Evolutionary conservation across 352 stramenopile genomes (phyloP).

Genomic region (Phytophthora palmivora): DNA sequence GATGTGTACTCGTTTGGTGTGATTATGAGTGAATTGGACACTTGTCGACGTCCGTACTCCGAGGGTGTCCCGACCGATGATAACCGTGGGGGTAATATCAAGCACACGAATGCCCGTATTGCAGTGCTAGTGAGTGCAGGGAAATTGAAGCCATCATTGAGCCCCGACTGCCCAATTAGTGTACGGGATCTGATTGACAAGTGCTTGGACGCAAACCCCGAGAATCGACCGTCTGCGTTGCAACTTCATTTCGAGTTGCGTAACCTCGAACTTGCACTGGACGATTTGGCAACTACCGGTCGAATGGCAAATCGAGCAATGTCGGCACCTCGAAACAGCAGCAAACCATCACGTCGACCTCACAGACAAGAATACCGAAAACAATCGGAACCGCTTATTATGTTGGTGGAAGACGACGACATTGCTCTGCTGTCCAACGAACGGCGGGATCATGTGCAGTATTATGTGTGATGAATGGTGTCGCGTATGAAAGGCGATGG

Average conservation of each 20-base stretch:
- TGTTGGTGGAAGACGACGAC: constrained; percentile 35
- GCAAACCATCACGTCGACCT: constrained; percentile 6
- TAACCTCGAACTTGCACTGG: constrained; percentile 32
- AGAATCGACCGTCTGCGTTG: constrained; percentile 59
- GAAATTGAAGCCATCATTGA: constrained; percentile 51
- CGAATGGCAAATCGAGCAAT: constrained; percentile 9
- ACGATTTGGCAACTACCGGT: constrained; percentile 27
- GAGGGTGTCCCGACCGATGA: constrained; percentile 36
- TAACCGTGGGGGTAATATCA: constrained; percentile 28
- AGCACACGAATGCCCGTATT: constrained; percentile 55
- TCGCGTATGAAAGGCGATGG: constrained; percentile 1
- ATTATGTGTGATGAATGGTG: constrained; percentile 23
- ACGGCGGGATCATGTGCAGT: constrained; percentile 24
- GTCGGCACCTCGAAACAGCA: constrained; percentile 20
- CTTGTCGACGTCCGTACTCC: constrained; percentile 45
- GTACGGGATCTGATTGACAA: constrained; percentile 52
- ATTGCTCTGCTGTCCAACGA: constrained; percentile 37
- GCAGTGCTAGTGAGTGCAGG: constrained; percentile 62
- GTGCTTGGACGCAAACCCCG: constrained; percentile 57
- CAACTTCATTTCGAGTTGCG: constrained; percentile 77
- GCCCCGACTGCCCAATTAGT: constrained; percentile 49
- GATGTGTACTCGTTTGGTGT: constrained; percentile 85
- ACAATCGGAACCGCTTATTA: constrained; percentile 19
- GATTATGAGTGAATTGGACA: constrained; percentile 62
- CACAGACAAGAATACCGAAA: constrained; percentile 6